Percentiles rank a stretch among this genome's conserved stretches.
phyloP scores from a whole-genome alignment of 2,329 filamentous ascomycete genomes.

The Delphinella strobiligena region DNA sequence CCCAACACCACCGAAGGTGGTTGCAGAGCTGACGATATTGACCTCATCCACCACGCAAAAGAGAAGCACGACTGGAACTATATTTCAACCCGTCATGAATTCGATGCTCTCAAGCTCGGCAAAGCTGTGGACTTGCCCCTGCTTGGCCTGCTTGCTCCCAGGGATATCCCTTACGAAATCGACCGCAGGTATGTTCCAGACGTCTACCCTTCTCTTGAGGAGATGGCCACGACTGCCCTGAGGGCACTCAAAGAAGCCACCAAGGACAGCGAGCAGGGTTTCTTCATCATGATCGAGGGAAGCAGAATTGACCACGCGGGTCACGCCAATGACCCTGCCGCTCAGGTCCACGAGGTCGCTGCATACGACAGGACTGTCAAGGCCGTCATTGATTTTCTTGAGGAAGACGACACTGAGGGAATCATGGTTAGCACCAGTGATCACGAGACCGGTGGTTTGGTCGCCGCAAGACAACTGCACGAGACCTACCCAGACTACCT shows the following conservation, averaged over 20 bases:
- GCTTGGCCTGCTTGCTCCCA: slow-evolving; percentile 70
- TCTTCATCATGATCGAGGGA: slow-evolving; percentile 98
- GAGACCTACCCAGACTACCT: slow-evolving; percentile 52
- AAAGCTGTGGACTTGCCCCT: slow-evolving; percentile 66
- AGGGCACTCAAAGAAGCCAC: slow-evolving; percentile 71
- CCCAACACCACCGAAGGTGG: slow-evolving; percentile 70
- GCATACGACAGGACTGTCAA: slow-evolving; percentile 84
- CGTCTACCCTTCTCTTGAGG: slow-evolving; percentile 74
- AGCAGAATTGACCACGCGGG: slow-evolving; percentile 94
- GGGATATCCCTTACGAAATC: slow-evolving; percentile 85
- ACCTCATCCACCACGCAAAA: slow-evolving; percentile 62
- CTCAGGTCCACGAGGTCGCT: slow-evolving; percentile 68
- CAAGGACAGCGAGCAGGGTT: slow-evolving; percentile 72
- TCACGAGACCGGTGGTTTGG: slow-evolving; percentile 87
- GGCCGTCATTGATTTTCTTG: slow-evolving; percentile 72
- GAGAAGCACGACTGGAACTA: slow-evolving; percentile 68
- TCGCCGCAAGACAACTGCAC: slow-evolving; percentile 62
- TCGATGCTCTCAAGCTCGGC: slow-evolving; percentile 61
- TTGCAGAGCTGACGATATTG: slow-evolving; percentile 67
- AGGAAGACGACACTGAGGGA: slow-evolving; percentile 58
- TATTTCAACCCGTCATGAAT: slow-evolving; percentile 56
- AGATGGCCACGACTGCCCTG: slow-evolving; percentile 80
- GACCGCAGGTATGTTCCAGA: slow-evolving; percentile 71
- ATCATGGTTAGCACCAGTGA: slow-evolving; percentile 85
- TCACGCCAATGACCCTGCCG: slow-evolving; percentile 43